Conservation (phyloP, 2,329 filamentous ascomycete genomes). For the Diplodia intermedia region DNA sequence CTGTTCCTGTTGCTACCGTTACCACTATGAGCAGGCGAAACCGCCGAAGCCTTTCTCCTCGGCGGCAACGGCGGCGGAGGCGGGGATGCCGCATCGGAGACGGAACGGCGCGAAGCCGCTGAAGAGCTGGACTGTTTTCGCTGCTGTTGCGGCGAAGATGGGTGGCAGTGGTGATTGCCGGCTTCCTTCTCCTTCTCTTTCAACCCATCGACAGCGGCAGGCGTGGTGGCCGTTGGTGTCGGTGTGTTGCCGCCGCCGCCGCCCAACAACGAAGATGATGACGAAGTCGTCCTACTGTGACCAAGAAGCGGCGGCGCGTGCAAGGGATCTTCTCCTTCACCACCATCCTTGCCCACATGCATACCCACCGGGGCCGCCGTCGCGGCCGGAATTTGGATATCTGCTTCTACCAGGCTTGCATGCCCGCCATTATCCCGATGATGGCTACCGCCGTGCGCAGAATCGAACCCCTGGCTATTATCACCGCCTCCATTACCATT, state of each 20-base stretch:
- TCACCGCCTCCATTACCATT: not conserved
- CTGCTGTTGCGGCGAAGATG: not conserved
- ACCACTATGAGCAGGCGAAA: not conserved
- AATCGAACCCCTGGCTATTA: not conserved
- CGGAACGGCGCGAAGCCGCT: conserved; percentile 40
- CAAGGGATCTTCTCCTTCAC: not conserved
- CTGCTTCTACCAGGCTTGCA: not conserved
- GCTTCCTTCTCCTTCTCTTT: not conserved
- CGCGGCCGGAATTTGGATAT: conserved; percentile 1
- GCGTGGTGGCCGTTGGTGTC: not conserved
- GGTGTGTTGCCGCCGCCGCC: not conserved
- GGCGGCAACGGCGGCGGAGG: conserved; percentile 60
- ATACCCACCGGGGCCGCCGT: conserved; percentile 7
- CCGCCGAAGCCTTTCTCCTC: conserved; percentile 42
- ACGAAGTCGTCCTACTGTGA: conserved; percentile 44
- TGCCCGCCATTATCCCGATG: not conserved
- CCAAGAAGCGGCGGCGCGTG: conserved; percentile 15
- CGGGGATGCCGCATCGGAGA: conserved; percentile 31
- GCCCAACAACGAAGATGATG: not conserved
- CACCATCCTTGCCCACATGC: not conserved
- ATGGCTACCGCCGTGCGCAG: not conserved
- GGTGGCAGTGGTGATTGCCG: not conserved
- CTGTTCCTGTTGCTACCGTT: not conserved
- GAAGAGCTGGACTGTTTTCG: conserved; percentile 41
- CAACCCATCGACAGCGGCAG: not conserved